Base-by-base conservation (phyloP, 495 filamentous ascomycete genomes). In the Aspergillus wentii region DNA sequence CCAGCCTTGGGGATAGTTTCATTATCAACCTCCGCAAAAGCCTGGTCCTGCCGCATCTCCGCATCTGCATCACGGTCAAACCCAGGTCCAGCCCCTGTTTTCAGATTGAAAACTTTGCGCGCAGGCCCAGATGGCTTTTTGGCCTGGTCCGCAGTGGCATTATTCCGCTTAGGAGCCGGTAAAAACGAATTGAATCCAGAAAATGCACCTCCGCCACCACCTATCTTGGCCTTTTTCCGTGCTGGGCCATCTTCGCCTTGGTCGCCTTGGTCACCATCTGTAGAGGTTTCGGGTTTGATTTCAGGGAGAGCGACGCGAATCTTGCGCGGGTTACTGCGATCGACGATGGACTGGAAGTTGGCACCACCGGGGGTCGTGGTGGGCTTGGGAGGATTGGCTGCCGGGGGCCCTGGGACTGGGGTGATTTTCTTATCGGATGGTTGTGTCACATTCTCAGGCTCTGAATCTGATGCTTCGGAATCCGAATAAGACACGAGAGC, bases 141-240 rank as follows among this genome's bases (percentile, higher is more conserved):
- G 32, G 65, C 62, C 30, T 65, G 53, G 23, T 61, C 59, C 11
- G 55, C 36, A 40, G 57, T 47, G 15, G 51, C 48, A 16, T 41
- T 40, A 14, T 63, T 48, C 18, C 74, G 76, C 61, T 92, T 96
- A 13, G 90, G 90, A 19, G 88, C 76, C 8, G 90, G 90, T n/a
- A 96, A 73, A 23, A 95, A 76, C 3, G 86, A 77, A 51, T 88
- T 90, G 64, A 96, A 92, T 6, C 78, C 81, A 40, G 82, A 75
- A 44, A 91, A 85, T 13, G 72, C 71, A 25, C 76, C 64, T 5
- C 69, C 75, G 17, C 49, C 52, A 29, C 67, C 72, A 4, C 72
- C 69, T 11, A 75, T 71, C 30, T 75, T 78, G 15, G 72, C 69
- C 33, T 81, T 80, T 56, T 95, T 95, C 4, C 83, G 65, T 8